These are phyloP conservation scores for Sugiyamaella smithiae DNA, from an alignment of 805 yeast species.

Conservation along the genomic window DNA sequence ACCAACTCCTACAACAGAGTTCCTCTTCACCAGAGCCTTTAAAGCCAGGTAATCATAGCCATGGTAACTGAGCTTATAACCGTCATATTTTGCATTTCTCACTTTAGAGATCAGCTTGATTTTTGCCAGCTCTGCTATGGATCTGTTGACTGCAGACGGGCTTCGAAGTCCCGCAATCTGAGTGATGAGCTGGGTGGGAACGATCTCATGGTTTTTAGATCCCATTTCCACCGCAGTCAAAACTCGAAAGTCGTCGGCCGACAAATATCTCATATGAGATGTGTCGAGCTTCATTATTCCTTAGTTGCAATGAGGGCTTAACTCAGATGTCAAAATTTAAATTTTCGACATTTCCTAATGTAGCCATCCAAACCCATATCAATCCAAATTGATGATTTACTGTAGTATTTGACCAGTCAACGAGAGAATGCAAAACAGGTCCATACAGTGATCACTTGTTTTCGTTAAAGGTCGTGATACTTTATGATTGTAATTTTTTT, in stretches of 20 bases:
- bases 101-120: constrained; percentile 70
- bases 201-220: constrained; percentile 88
- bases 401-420: no score
- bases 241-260: constrained; percentile 86
- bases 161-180: constrained; percentile 75
- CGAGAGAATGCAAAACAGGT: no score
- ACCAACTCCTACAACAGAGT: constrained; percentile 74
- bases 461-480: no score
- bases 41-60: constrained; percentile 94
- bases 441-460: no score
- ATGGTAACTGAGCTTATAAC: constrained; percentile 80
- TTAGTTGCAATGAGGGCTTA: no score
- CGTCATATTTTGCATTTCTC: constrained; percentile 93
- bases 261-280: constrained; percentile 87
- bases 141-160: constrained; percentile 69
- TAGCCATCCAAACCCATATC: constrained; percentile 4
- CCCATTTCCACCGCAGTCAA: constrained; percentile 73
- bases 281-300: constrained; percentile 84
- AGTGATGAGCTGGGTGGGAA: constrained; percentile 82
- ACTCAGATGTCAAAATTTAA: neutral
- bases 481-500: no score
- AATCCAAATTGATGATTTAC: no score
- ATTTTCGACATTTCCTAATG: neutral
- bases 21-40: constrained; percentile 73
- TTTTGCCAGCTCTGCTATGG: constrained; percentile 85